phyloP scores from a whole-genome alignment of 257 asterid genomes.

The Mentha longifolia region DNA sequence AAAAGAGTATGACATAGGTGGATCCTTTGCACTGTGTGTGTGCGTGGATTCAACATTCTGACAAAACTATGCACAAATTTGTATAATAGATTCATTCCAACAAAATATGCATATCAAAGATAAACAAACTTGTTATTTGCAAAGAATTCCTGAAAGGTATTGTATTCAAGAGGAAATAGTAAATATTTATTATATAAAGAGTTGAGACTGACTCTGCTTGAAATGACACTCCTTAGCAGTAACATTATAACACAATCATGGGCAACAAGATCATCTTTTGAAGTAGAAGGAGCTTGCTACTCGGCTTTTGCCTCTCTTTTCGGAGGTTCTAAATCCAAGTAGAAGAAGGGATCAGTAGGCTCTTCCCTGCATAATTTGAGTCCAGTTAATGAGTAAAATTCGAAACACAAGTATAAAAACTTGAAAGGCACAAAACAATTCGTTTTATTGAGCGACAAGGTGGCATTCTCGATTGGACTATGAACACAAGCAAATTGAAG shows the following conservation, averaged over 20 bases:
- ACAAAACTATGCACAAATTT: neutral
- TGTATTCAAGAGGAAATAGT: slow-evolving; percentile 13
- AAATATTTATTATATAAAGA: slow-evolving; percentile 28
- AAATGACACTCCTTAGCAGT: slow-evolving; percentile 6
- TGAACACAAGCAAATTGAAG: neutral
- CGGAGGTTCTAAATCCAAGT: slow-evolving; percentile 90
- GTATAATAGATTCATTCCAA: too few relatives aligned
- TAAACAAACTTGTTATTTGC: neutral
- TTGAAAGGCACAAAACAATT: neutral
- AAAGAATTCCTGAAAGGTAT: neutral
- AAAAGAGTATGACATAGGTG: neutral
- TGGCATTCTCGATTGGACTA: neutral
- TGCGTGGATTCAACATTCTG: neutral
- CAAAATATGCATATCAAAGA: neutral
- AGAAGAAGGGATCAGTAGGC: slow-evolving; percentile 85
- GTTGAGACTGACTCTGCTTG: too few relatives aligned
- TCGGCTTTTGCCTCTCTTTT: slow-evolving; percentile 51
- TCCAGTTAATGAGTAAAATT: slow-evolving; percentile 12
- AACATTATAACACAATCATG: slow-evolving; percentile 6
- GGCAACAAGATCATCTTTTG: slow-evolving; percentile 1
- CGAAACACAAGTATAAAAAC: neutral
- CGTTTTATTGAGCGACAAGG: neutral
- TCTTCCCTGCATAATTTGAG: slow-evolving; percentile 77
- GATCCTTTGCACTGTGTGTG: neutral
- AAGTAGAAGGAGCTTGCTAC: slow-evolving; percentile 17